Conservation (phyloP, 768 basidiomycete species). For the Asterophora parasitica region DNA sequence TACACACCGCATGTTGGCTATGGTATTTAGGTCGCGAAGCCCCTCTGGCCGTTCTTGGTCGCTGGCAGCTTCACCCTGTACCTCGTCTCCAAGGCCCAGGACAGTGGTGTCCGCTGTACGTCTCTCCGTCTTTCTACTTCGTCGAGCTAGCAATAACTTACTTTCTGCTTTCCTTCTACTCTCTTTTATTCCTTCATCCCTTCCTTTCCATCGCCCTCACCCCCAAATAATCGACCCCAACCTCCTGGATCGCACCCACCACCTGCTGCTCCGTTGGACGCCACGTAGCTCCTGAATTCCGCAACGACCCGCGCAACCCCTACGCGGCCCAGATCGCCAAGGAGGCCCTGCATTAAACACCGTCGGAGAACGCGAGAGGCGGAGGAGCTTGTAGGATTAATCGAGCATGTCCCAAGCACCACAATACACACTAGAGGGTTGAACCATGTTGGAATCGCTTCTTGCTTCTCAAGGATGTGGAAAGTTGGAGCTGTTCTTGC, state of each 20-base stretch:
- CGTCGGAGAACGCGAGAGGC: too few species aligned
- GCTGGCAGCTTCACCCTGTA: constrained; percentile 63
- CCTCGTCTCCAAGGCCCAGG: constrained; percentile 63
- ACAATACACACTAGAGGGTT: too few species aligned
- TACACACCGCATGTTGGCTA: not conserved
- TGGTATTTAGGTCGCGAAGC: constrained; percentile 57
- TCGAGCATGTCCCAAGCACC: too few species aligned
- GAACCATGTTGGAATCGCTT: too few species aligned
- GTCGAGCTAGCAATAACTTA: not conserved
- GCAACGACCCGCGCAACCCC: constrained; percentile 78
- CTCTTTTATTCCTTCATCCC: too few species aligned
- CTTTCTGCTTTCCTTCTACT: constrained; percentile 7
- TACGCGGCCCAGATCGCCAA: constrained; percentile 75
- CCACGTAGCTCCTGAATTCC: constrained; percentile 42
- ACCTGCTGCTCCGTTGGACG: too few species aligned
- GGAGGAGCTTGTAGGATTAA: too few species aligned
- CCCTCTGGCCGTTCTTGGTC: constrained; percentile 77
- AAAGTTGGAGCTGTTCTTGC: too few species aligned
- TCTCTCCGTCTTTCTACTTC: constrained; percentile 15
- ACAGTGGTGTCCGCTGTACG: constrained; percentile 68
- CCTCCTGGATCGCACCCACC: too few species aligned
- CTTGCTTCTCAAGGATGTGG: too few species aligned
- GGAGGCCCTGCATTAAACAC: constrained; percentile 42
- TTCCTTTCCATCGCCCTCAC: too few species aligned
- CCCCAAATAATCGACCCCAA: too few species aligned